A percentile compares a stretch with the other conserved stretches of the same genome.
phyloP scores from a whole-genome alignment of 148 eudicot species.

The Agrostemma githago region DNA sequence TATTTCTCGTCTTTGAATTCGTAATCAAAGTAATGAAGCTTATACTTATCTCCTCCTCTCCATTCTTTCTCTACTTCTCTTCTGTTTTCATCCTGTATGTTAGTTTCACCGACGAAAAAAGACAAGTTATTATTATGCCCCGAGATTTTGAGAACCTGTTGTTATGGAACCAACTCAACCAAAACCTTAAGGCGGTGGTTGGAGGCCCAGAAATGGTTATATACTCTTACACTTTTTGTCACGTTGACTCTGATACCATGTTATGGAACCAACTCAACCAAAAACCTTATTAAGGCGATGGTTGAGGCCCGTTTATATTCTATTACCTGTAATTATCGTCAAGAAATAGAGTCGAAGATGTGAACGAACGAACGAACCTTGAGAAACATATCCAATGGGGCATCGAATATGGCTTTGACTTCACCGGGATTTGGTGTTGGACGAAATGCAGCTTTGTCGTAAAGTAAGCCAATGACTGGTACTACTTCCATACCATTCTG shows the following conservation, averaged over 20 bases:
- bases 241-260: too few species aligned
- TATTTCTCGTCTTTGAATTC: constrained; percentile 31
- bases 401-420: constrained; percentile 72
- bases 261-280: too few species aligned
- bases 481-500: constrained; percentile 51
- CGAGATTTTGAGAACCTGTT: too few species aligned
- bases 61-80: constrained; percentile 62
- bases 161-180: too few species aligned
- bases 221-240: too few species aligned
- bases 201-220: too few species aligned
- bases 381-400: constrained; percentile 74
- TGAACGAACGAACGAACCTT: constrained; percentile 32
- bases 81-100: constrained; percentile 71
- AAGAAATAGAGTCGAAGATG: neutral
- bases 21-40: constrained; percentile 68
- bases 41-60: constrained; percentile 66
- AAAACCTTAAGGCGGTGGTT: too few species aligned
- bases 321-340: too few species aligned
- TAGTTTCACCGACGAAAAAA: too few species aligned
- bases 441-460: constrained; percentile 47
- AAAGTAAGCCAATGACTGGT: constrained; percentile 65
- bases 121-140: too few species aligned
- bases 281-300: too few species aligned
- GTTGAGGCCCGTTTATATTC: too few species aligned
- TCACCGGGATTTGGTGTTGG: constrained; percentile 58